Percentiles rank a stretch among this genome's conserved stretches.
phyloP scores from a whole-genome alignment of 352 stramenopile species.

The Globisporangium nunn region DNA sequence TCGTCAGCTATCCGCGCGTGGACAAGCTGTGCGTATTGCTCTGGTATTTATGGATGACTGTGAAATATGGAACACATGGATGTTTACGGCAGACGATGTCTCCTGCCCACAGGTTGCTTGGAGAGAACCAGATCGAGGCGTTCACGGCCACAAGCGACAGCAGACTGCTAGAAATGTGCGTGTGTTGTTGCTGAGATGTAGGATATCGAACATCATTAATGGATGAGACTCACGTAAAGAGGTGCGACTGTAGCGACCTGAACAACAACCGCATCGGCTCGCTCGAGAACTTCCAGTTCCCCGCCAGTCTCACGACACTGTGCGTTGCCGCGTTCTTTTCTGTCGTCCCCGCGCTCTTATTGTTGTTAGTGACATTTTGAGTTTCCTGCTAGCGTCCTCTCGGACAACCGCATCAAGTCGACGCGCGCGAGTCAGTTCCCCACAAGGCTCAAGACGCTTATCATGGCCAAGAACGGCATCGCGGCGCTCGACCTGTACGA shows the following conservation, averaged over 20 bases:
- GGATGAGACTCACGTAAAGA: too few relatives aligned
- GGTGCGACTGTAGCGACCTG: constrained; percentile 15
- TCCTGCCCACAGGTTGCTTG: constrained; percentile 25
- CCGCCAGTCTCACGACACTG: constrained; percentile 16
- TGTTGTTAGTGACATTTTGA: too few relatives aligned
- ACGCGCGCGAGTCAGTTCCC: constrained; percentile 12
- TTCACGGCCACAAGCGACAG: not conserved
- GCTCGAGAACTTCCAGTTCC: constrained; percentile 20
- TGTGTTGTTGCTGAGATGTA: not conserved
- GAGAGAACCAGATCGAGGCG: constrained; percentile 4
- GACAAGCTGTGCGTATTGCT: constrained; percentile 9
- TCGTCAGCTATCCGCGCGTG: constrained; percentile 14
- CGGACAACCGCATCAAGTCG: constrained; percentile 13
- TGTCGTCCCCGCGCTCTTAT: not conserved
- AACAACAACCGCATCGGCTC: constrained; percentile 25
- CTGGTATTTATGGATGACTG: constrained; percentile 16
- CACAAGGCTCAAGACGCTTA: constrained; percentile 6
- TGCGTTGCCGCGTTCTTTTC: constrained; percentile 9
- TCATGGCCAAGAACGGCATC: constrained; percentile 10
- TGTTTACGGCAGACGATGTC: constrained; percentile 10
- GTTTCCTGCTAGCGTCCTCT: constrained; percentile 4
- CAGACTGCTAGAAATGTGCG: not conserved
- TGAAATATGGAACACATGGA: not conserved
- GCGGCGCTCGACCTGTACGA: constrained; percentile 8
- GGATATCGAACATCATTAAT: not conserved